Conservation (phyloP, 257 asterid genomes). For the Solanum piurae region DNA sequence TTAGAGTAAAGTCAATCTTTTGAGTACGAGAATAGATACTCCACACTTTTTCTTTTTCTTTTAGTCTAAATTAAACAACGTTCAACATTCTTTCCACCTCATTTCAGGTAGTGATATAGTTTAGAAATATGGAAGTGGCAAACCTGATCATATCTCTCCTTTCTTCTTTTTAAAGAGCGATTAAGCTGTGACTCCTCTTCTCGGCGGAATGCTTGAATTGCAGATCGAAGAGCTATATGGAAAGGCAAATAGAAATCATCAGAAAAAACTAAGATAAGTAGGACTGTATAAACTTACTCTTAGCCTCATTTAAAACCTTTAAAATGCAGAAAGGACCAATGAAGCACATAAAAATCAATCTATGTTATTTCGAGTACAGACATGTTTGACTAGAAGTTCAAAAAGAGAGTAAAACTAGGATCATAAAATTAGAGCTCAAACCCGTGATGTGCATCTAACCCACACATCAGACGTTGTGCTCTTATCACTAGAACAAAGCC, state of each 20-base stretch:
- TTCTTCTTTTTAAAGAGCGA: constrained; percentile 51
- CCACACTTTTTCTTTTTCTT: background rate
- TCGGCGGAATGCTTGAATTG: constrained; percentile 78
- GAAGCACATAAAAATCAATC: background rate
- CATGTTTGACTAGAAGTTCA: background rate
- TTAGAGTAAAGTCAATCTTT: background rate
- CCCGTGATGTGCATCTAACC: background rate
- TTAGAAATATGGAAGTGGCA: background rate
- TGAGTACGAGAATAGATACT: background rate
- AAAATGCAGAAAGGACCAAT: background rate
- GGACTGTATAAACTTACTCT: background rate
- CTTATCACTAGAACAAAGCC: background rate
- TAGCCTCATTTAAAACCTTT: background rate
- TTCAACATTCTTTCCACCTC: background rate
- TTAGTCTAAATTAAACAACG: background rate
- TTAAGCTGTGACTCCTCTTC: constrained; percentile 67
- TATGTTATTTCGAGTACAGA: background rate
- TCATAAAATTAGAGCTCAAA: background rate
- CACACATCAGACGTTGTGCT: background rate
- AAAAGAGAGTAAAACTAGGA: background rate
- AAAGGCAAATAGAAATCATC: background rate
- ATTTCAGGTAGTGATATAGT: background rate
- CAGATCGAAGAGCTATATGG: constrained; percentile 60
- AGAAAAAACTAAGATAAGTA: background rate
- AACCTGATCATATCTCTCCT: constrained; percentile 72